Conservation (phyloP, 495 filamentous ascomycete genomes). For the Podospora sp. region DNA sequence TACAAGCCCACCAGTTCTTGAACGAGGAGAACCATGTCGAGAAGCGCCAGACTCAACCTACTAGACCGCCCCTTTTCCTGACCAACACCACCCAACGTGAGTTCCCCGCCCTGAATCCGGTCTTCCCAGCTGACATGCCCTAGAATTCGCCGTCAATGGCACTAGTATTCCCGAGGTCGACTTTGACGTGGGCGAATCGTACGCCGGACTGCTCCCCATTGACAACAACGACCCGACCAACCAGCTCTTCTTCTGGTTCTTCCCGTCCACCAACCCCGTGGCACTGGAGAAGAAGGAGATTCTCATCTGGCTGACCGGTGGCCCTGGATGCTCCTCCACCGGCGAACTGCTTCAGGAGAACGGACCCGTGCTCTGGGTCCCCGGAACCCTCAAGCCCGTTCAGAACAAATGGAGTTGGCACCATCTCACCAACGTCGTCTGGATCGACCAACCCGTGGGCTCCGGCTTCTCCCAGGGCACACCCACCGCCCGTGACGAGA, state of each 20-base stretch:
- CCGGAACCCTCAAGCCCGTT: conserved; percentile 65
- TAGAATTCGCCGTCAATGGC: conserved; percentile 70
- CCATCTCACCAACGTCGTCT: conserved; percentile 77
- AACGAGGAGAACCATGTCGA: background rate
- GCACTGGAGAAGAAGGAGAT: conserved; percentile 61
- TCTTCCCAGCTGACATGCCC: background rate
- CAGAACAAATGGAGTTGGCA: conserved; percentile 69
- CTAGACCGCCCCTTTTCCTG: conserved; percentile 17
- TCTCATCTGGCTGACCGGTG: conserved; percentile 72
- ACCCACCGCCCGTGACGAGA: conserved; percentile 61
- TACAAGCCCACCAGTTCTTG: conserved; percentile 2
- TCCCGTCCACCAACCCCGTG: conserved; percentile 59
- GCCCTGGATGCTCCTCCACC: conserved; percentile 69
- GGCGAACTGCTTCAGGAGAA: conserved; percentile 75
- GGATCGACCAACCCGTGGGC: conserved; percentile 76
- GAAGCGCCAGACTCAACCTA: conserved; percentile 19
- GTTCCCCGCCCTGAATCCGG: background rate
- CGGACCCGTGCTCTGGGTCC: conserved; percentile 75
- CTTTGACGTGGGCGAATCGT: conserved; percentile 77
- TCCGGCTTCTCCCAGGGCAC: conserved; percentile 70
- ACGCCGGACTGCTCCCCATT: conserved; percentile 71
- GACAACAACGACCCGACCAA: conserved; percentile 51
- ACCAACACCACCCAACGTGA: conserved; percentile 22
- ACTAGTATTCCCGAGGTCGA: conserved; percentile 68
- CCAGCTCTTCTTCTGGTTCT: conserved; percentile 77